phyloP scores from a whole-genome alignment of 257 asterid genomes.

The Nicotiana tomentosiformis region DNA sequence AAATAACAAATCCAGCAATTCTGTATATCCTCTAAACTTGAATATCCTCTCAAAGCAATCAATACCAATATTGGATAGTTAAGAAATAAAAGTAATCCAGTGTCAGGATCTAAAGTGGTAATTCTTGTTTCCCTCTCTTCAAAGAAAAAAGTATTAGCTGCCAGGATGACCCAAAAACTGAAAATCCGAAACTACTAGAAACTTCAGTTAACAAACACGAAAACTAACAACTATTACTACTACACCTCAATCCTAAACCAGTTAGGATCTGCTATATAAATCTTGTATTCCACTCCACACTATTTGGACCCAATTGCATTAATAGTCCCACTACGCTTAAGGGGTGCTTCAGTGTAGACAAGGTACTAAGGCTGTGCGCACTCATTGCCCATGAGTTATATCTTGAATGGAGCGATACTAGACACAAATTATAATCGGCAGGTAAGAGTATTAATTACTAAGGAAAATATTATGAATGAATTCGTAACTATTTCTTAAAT shows the following conservation, averaged over 20 bases:
- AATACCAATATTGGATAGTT: not conserved
- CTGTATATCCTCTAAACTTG: not conserved
- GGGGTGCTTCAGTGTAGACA: too few species aligned
- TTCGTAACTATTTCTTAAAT: too few species aligned
- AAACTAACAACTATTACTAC: not conserved
- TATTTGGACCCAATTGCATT: not conserved
- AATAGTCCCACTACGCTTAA: too few species aligned
- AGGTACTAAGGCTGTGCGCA: too few species aligned
- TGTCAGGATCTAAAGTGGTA: not conserved
- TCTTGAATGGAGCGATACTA: too few species aligned
- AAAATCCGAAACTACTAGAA: not conserved
- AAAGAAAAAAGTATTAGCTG: not conserved
- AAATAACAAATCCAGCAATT: not conserved
- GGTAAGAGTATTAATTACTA: too few species aligned
- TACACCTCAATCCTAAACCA: not conserved
- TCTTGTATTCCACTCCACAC: not conserved
- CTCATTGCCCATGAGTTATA: too few species aligned
- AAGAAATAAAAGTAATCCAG: not conserved
- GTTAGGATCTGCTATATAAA: not conserved
- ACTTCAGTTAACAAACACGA: not conserved
- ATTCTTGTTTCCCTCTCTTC: not conserved
- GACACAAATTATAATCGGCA: too few species aligned
- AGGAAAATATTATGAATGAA: too few species aligned
- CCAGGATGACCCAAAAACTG: not conserved
- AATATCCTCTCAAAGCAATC: not conserved